Evolutionary conservation across 1,139 yeast genomes (phyloP), one percentile per base, ranked within the genome.

Genomic region (Hansenula anomala): DNA sequence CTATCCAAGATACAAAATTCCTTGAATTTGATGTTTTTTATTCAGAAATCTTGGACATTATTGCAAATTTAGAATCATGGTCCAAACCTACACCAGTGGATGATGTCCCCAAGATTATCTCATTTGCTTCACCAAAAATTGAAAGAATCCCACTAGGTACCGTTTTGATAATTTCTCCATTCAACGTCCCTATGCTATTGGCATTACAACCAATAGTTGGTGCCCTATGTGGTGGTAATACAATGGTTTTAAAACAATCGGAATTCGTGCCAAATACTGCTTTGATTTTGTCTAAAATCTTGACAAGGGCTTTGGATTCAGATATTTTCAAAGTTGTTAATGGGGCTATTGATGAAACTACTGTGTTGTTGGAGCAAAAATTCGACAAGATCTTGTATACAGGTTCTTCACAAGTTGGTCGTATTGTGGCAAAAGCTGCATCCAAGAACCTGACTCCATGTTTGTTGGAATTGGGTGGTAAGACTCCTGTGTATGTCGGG

Each of bases 331-430:
- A 67, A 38, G 75, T 78, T 23, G 81, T 90, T 40, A 78, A 79
- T 52, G 97, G 97, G 32, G 92, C 75, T 2, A 63, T 84, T 34
- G 69, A 75, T 2, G 94, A 87, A 59, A 75, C 95, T 6, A 74
- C 82, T 1, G 73, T 59, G n/a, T 64, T 86, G 38, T 71, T 87
- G 54, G 70, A 78, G 39, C 76, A 77, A 44, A 78, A 78, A 51
- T 87, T 76, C 54, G 97, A 89, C 63, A 81, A 85, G 62, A 88
- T 90, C 46, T 71, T 90, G 63, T 86, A 85, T 60, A 90, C 97
- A 10, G 97, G 97, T 24, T 80, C 85, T 38, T 73, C 78, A 19
- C 55, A 58, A 14, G 95, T 89, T 19, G 97, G 96, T 33, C 77
- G 73, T 31, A 76, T 87, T 43, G 77, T 90, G 34, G 85, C 94